Evolutionary conservation across 139 green algal species (phyloP), one percentile per base, ranked within the genome.

Genomic region (Auxenochlorella protothecoides): DNA sequence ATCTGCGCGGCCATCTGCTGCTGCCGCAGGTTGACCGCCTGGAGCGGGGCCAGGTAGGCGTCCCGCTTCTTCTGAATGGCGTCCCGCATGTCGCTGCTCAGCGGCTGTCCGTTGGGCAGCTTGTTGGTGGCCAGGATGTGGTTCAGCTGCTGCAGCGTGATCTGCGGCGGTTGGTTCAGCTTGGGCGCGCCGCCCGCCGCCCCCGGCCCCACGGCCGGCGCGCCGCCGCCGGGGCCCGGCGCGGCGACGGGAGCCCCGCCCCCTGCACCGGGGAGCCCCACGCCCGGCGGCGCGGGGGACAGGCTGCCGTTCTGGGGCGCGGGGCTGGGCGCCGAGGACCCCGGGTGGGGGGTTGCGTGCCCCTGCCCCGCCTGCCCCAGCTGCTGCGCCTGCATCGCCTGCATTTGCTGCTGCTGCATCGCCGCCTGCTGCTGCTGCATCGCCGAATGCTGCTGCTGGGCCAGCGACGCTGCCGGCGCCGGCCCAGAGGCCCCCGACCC

Each of bases 71-170:
- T 55, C 68, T 81, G 67, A 10, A 81, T 74, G 3, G 66, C 57
- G 63, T 78, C 71, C 6, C 78, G 68, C 68, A 79, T 76, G 5
- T 76, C 15, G 5, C 67, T 51, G 12, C 63, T 51, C 59, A 83
- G 68, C 55, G 66, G 62, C 57, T 72, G 68, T 54, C 77, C 77
- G 60, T 78, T 75, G 3, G 77, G 77, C 69, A 83, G 69, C 16
- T 76, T 69, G n/a, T 70, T 70, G 2, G 68, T 73, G 51, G 71
- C 60, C 7, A 83, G 54, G 7, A 83, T 83, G 70, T 73, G 66
- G 55, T 77, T 78, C 10, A 79, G 57, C 59, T 83, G 78, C 55
- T 76, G 68, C 53, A 83, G 53, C 57, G 68, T 79, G 69, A 82
- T 65, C 27, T 76, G 66, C 51, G 65, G 63, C 55, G 27, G 27